Percentiles rank a stretch among this genome's conserved stretches.
phyloP scores from a whole-genome alignment of 1,284 basidiomycete genomes.

The Ceratobasidium sp. region DNA sequence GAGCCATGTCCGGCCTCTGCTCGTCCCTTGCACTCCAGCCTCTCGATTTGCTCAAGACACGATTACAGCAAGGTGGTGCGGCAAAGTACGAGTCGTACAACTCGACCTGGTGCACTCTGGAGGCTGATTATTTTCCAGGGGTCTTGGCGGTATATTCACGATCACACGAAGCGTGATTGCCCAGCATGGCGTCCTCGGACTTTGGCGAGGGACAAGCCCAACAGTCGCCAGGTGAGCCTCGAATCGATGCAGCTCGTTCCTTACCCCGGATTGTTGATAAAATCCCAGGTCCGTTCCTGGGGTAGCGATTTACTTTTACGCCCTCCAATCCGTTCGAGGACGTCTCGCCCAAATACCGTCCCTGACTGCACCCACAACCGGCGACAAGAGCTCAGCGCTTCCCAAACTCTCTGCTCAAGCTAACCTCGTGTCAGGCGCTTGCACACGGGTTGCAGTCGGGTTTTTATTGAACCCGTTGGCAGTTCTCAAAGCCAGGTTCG shows the following conservation, averaged over 20 bases:
- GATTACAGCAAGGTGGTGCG: constrained; percentile 77
- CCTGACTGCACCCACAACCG: constrained; percentile 55
- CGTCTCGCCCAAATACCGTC: constrained; percentile 70
- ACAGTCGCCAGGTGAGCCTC: constrained; percentile 71
- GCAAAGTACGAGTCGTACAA: constrained; percentile 46
- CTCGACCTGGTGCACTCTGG: neutral
- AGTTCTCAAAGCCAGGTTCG: constrained; percentile 92
- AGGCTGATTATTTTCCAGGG: constrained; percentile 50
- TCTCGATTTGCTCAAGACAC: constrained; percentile 87
- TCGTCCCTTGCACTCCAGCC: constrained; percentile 79
- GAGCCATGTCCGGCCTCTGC: constrained; percentile 60
- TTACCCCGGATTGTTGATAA: neutral
- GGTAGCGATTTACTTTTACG: constrained; percentile 90
- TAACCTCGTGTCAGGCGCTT: constrained; percentile 89
- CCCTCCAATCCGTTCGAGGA: constrained; percentile 77
- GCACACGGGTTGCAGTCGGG: constrained; percentile 84
- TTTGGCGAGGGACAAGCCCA: constrained; percentile 87
- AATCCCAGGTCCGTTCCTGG: constrained; percentile 85
- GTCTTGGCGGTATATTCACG: constrained; percentile 56
- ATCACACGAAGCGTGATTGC: constrained; percentile 67
- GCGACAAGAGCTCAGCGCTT: constrained; percentile 62
- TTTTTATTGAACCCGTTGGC: constrained; percentile 92
- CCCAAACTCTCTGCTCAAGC: constrained; percentile 80
- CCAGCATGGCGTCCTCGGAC: constrained; percentile 66
- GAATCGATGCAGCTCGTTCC: too few relatives aligned